Evolutionary conservation across 495 filamentous ascomycete species (phyloP).

Genomic region (Amphirosellinia nigrospora): DNA sequence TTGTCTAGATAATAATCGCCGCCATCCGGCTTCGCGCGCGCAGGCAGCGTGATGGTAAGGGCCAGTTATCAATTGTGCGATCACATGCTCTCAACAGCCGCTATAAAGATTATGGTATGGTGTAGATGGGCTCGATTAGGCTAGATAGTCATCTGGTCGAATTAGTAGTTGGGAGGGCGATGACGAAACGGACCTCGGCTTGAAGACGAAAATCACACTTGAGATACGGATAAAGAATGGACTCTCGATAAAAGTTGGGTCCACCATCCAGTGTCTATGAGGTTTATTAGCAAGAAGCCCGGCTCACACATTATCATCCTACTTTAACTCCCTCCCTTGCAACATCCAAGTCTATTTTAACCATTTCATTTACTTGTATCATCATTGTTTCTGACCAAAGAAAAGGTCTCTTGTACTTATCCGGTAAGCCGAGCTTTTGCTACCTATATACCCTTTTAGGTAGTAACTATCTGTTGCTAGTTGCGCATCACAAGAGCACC

Average conservation of each 20-base stretch:
- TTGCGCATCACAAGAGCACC: neutral
- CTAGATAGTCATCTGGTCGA: neutral
- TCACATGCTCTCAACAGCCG: slow-evolving; percentile 13
- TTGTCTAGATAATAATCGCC: neutral
- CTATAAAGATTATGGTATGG: neutral
- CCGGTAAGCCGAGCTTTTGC: slow-evolving; percentile 7
- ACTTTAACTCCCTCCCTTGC: neutral
- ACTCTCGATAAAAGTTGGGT: slow-evolving; percentile 2
- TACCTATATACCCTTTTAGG: neutral
- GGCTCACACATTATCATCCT: neutral
- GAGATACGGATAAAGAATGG: slow-evolving; percentile 11
- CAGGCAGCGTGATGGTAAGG: neutral
- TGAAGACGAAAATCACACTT: neutral
- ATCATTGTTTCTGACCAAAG: neutral
- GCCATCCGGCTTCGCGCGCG: neutral
- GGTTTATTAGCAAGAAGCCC: slow-evolving; percentile 8
- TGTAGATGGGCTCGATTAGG: neutral
- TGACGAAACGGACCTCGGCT: slow-evolving; percentile 23
- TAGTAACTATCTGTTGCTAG: slow-evolving; percentile 4
- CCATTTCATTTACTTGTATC: neutral
- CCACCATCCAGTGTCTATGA: slow-evolving; percentile 4
- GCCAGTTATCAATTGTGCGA: neutral
- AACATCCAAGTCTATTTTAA: neutral
- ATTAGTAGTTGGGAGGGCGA: neutral
- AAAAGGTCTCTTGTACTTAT: neutral